Base-by-base conservation (phyloP, 345 rosid species). In the Brassica napus region DNA sequence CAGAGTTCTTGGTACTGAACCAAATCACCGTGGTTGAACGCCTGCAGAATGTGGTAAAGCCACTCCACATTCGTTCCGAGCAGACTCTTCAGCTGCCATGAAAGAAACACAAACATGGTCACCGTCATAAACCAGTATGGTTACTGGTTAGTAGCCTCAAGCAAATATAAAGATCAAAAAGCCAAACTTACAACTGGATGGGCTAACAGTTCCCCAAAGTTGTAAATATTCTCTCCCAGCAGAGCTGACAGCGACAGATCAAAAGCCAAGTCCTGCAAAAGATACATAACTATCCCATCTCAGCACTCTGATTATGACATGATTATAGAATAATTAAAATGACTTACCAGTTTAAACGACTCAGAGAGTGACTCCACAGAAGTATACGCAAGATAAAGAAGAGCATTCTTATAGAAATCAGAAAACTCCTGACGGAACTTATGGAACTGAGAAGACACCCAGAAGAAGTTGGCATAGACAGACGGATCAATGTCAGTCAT, bases 401-500 rank as follows among this genome's bases (percentile, higher is more conserved):
- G 82, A 64, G 85, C 79, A 34, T 65, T 78, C 8, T 82, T 82
- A 9, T 82, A 82, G 75, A 82, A 82, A 52, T 82, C 82, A 16
- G 85, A 78, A 42, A 82, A 82, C 18, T 82, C 85, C 34, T 82
- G 82, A 44, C 82, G 82, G 28, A 21, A 70, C 8, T 82, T 82
- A 55, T 72, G 76, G 73, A 83, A 93, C 78, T 93, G 97, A 66
- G 94, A 93, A 37, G 99, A 88, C 71, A 95, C 92, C 98, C 99
- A 95, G 79, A 84, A 91, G 74, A 86, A 91, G 87, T 84, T 93
- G 37, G 98, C 94, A 80, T 95, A 87, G 1, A 95, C 99, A 14
- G 99, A 89, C 6, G 99, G 99, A 87, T 95, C 99, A 30, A 95
- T 95, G 72, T 95, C 99, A 8, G 97, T 95, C 99, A 95, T 93